phyloP scores from a whole-genome alignment of 108 stramenopile genomes.

The Nannochloropsis salina region DNA sequence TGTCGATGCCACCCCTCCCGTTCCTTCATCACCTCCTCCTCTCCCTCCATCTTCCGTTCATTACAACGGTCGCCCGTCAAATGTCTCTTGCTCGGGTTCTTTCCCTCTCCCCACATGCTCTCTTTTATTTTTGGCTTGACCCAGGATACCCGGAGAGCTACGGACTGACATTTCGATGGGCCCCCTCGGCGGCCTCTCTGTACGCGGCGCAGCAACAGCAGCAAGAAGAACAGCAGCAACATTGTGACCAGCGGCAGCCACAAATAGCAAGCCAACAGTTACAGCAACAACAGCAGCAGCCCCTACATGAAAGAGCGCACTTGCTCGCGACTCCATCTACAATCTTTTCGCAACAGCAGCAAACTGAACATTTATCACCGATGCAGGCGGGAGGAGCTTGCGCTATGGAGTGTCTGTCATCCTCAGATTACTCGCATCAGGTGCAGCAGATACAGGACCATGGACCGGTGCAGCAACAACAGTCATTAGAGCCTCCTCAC shows the following conservation, averaged over 20 bases:
- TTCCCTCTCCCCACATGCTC: not conserved
- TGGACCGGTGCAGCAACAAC: not conserved
- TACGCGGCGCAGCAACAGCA: not conserved
- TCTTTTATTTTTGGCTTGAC: not conserved
- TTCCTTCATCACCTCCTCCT: not conserved
- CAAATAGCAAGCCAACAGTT: not conserved
- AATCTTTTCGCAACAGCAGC: not conserved
- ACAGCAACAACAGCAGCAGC: slow-evolving; percentile 19
- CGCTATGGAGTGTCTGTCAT: too few species aligned
- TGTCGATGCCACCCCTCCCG: not conserved
- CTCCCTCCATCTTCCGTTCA: not conserved
- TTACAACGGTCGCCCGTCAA: too few species aligned
- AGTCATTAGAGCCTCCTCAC: not conserved
- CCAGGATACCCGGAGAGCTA: not conserved
- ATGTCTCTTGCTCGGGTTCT: too few species aligned
- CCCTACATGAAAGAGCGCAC: not conserved
- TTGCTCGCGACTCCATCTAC: not conserved
- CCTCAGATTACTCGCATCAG: too few species aligned
- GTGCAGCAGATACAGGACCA: too few species aligned
- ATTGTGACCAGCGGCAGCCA: not conserved
- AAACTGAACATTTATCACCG: not conserved
- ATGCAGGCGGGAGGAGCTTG: too few species aligned
- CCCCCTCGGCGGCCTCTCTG: not conserved
- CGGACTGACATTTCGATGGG: not conserved
- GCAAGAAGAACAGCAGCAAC: not conserved